Conservation (phyloP, 2,329 filamentous ascomycete species). For the Colletotrichum salicis region DNA sequence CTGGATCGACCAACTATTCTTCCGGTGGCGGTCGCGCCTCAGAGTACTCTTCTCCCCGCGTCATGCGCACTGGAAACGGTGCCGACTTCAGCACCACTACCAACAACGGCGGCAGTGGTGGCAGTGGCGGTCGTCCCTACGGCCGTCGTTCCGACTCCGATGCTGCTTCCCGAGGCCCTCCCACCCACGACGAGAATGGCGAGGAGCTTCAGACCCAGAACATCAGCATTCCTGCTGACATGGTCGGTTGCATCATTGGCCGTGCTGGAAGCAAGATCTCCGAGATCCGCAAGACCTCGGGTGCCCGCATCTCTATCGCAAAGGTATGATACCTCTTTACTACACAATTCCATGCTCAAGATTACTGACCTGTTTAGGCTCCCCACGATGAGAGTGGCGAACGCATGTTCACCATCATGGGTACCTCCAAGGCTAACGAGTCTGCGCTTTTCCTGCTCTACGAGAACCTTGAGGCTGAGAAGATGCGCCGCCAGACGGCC, state of each 20-base stretch:
- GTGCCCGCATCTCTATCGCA: constrained; percentile 96
- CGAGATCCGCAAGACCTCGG: constrained; percentile 96
- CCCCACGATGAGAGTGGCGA: constrained; percentile 97
- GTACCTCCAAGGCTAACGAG: constrained; percentile 92
- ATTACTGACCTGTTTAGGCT: constrained; percentile 59
- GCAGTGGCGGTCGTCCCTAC: constrained; percentile 65
- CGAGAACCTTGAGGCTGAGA: constrained; percentile 98
- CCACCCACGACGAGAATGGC: constrained; percentile 92
- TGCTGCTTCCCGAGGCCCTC: constrained; percentile 80
- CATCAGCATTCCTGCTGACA: constrained; percentile 98
- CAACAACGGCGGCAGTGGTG: constrained; percentile 47
- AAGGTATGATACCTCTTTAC: constrained; percentile 67
- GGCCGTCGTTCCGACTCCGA: constrained; percentile 87
- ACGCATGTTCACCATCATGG: constrained; percentile 99
- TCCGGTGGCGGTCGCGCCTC: constrained; percentile 54
- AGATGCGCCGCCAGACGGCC: constrained; percentile 87
- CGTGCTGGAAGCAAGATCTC: constrained; percentile 96
- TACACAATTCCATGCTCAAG: background rate
- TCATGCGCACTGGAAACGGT: constrained; percentile 95
- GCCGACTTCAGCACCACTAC: constrained; percentile 79
- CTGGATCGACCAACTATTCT: constrained; percentile 48
- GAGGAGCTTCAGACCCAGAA: constrained; percentile 99
- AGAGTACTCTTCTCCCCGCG: constrained; percentile 74
- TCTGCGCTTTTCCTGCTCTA: constrained; percentile 95
- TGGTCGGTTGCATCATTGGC: constrained; percentile 99